Base-by-base conservation (phyloP, 2,329 filamentous ascomycete genomes). In the Colletotrichum neosansevieriae region DNA sequence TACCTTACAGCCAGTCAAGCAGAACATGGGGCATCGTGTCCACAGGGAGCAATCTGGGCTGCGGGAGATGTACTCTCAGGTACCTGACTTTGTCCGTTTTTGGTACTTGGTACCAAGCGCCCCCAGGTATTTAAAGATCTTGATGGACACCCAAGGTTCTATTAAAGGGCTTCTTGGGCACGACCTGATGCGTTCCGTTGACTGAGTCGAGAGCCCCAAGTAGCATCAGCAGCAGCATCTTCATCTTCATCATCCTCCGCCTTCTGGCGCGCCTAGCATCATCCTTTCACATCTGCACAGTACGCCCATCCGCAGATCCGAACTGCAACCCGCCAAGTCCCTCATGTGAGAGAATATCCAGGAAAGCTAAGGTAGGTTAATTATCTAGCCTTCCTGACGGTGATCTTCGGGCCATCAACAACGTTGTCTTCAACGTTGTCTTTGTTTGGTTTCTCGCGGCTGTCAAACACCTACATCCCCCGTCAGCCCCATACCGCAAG, bases 81-180 rank as follows among this genome's bases (percentile, higher is more conserved):
- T 58, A 56, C 47, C 42, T 53, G 54, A 24, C 42, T 50, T 66
- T 68, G 49, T 17, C 65, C 42, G n/a, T 59, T 7, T 47, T 50
- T 56, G 53, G 54, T 38, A n/a, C n/a, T 50, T 59, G 65, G 54
- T 56, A 21, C 47, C 29, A 45, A 42, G 53, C 58, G 58, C 58
- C 58, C 47, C 58, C 19, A 42, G 24, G 53, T 68, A 59, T 59
- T 65, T 65, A 68, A 60, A 68, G 49, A 68, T 65, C 49, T 60
- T 44, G 54, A 68, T 60, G 53, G 47, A 50, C 34, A 65, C 62
- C 19, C 13, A 32, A 47, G 17, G 54, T 50, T 65, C 40, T 69
- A 69, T 66, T 56, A 60, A 60, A 60, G 66, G 61, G 61, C 42
- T 45, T 42, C 17, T 60, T 47, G 15, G 44, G 54, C 61, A 44